Evolutionary conservation across 192 early-diverging fungal species (phyloP).

Genomic region (Kickxella alabastrina): DNA sequence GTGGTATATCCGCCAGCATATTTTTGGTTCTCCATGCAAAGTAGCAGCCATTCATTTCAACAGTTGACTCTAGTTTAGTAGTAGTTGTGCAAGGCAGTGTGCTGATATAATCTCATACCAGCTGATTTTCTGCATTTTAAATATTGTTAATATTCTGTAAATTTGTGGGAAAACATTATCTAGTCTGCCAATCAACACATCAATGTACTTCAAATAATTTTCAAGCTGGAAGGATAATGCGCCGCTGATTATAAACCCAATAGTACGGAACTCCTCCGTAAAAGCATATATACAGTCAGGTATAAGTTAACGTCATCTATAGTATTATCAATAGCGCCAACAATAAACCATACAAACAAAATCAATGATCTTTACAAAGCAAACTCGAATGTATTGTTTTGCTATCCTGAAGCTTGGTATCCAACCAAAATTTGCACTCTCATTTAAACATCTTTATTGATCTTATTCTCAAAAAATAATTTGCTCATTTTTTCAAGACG

Average conservation of each 20-base stretch:
- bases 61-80: background rate
- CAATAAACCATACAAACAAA: constrained; percentile 7
- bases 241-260: no score
- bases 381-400: background rate
- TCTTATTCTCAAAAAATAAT: constrained; percentile 13
- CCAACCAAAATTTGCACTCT: constrained; percentile 25
- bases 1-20: constrained; percentile 6
- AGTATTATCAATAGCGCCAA: background rate
- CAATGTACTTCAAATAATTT: background rate
- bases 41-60: background rate
- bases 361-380: constrained; percentile 28
- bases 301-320: constrained; percentile 2
- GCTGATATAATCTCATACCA: constrained; percentile 22
- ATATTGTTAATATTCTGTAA: no score
- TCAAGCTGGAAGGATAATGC: no score
- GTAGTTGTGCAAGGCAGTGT: constrained; percentile 6
- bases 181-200: background rate
- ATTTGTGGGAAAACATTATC: background rate
- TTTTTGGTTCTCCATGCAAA: constrained; percentile 3
- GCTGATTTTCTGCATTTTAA: constrained; percentile 8
- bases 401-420: background rate
- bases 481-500: background rate
- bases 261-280: constrained; percentile 1
- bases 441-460: constrained; percentile 41
- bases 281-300: constrained; percentile 10